Evolutionary conservation across 2,329 filamentous ascomycete species (phyloP), one percentile per base, ranked within the genome.

Genomic region (Sporothrix pseudoabietina): DNA sequence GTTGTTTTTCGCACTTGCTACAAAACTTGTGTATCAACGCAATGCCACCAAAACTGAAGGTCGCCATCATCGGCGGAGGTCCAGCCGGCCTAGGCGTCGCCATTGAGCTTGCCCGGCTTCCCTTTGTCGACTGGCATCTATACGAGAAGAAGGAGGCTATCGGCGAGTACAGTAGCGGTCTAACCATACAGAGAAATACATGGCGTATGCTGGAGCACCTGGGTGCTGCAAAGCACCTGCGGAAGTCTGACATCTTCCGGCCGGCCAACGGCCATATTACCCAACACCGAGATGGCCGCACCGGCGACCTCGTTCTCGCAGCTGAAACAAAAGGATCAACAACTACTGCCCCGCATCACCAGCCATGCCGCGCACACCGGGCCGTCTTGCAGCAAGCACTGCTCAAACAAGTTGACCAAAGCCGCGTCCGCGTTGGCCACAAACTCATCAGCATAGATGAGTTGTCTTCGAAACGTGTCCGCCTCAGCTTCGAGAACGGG

Each of bases 341-440:
- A 1, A 69, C 65, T 5, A 76, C 75, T 1, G 77, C 77, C 0
- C 72, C 77, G 1, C 77, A 78, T 22, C 77, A 76, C 14, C 57
- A 76, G 19, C 78, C 78, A 39, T 79, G 78, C 70, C 76, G 80
- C 4, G 76, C 78, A 16, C 74, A 77, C 8, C 77, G 82, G n/a
- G 78, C 82, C 1, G 79, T 80, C 57, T 78, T 88, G 0, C 87
- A 88, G 75, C 81, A 82, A 4, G 84, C 86, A 0, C 80, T 88
- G 0, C 78, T 86, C 3, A 79, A 82, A 0, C 80, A 83, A 26
- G 82, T 88, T 0, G 81, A 83, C 2, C 78, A 81, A 9, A 83
- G 81, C 0, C 78, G 80, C 0, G 82, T 88, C 47, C 81, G 83
- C 9, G 79, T 87, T 1, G 81, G 81, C 1, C 86, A 85, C 70